Conservation (phyloP, 2,329 filamentous ascomycete species). For the Pleoardoris graminearum region DNA sequence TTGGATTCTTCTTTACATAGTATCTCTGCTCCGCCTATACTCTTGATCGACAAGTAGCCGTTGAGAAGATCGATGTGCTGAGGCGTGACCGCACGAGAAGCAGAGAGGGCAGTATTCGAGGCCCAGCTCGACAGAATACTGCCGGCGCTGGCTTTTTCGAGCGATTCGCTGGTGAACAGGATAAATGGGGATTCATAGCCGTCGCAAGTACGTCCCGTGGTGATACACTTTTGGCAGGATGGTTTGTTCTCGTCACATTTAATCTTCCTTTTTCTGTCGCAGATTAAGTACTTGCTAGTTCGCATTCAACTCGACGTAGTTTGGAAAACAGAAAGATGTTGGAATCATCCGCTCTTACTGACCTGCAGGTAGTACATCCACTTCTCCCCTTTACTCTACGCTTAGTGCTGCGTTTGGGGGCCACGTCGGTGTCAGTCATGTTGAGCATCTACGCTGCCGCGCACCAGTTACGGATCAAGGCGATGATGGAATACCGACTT, state of each 20-base stretch:
- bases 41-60: conserved; percentile 25
- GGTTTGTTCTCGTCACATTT: conserved; percentile 29
- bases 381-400: conserved; percentile 19
- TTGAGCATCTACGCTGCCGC: conserved; percentile 12
- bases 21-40: conserved; percentile 16
- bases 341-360: conserved; percentile 13
- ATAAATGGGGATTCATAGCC: conserved; percentile 25
- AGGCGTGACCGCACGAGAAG: conserved; percentile 11
- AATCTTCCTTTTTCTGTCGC: conserved; percentile 22
- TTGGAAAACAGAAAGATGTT: not conserved
- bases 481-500: conserved; percentile 9
- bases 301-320: not conserved
- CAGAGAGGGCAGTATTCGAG: not conserved
- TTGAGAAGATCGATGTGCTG: conserved; percentile 21
- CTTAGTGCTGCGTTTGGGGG: conserved; percentile 16
- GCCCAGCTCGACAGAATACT: conserved; percentile 10
- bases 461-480: conserved; percentile 7
- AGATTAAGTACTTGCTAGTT: conserved; percentile 11
- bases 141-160: conserved; percentile 12
- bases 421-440: conserved; percentile 14
- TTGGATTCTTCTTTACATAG: conserved; percentile 20
- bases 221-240: conserved; percentile 21
- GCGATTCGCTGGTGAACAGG: conserved; percentile 10
- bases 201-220: conserved; percentile 25
- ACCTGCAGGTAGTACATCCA: conserved; percentile 27